Conservation (phyloP, 2,329 filamentous ascomycete genomes). For the Rutstroemia sp. region DNA sequence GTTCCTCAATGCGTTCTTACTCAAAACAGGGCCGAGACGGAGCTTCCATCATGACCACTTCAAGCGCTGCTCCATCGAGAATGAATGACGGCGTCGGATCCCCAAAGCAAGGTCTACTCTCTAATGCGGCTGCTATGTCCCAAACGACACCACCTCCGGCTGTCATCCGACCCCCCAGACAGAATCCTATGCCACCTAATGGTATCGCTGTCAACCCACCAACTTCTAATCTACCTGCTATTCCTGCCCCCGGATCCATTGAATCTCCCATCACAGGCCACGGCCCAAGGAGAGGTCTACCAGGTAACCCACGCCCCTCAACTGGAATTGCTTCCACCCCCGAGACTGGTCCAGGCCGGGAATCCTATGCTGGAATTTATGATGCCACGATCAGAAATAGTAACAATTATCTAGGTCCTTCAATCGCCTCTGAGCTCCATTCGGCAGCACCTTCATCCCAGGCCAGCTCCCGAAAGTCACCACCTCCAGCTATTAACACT, state of each 20-base stretch:
- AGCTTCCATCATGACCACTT: conserved; percentile 40
- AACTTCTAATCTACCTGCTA: background rate
- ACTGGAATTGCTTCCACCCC: conserved; percentile 10
- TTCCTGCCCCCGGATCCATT: background rate
- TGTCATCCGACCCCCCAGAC: conserved; percentile 31
- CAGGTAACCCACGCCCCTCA: conserved; percentile 14
- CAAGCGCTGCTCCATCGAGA: conserved; percentile 27
- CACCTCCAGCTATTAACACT: conserved; percentile 18
- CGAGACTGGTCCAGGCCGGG: conserved; percentile 5
- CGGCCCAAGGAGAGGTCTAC: conserved; percentile 17
- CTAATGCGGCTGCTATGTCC: conserved; percentile 23
- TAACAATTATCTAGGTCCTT: conserved; percentile 27
- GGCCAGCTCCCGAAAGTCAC: conserved; percentile 8
- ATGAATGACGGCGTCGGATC: conserved; percentile 18
- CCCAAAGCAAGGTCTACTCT: conserved; percentile 18
- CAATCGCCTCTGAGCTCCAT: conserved; percentile 15
- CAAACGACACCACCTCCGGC: conserved; percentile 19
- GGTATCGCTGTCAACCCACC: background rate
- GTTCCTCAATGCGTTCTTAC: conserved; percentile 48
- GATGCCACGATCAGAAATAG: conserved; percentile 19
- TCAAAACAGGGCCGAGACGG: conserved; percentile 30
- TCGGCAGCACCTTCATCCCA: conserved; percentile 5
- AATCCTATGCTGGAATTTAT: conserved; percentile 14
- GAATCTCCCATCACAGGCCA: conserved; percentile 7
- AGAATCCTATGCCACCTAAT: conserved; percentile 33